Conservation (phyloP, 2,329 filamentous ascomycete genomes). For the Sporothrix euskadiensis region DNA sequence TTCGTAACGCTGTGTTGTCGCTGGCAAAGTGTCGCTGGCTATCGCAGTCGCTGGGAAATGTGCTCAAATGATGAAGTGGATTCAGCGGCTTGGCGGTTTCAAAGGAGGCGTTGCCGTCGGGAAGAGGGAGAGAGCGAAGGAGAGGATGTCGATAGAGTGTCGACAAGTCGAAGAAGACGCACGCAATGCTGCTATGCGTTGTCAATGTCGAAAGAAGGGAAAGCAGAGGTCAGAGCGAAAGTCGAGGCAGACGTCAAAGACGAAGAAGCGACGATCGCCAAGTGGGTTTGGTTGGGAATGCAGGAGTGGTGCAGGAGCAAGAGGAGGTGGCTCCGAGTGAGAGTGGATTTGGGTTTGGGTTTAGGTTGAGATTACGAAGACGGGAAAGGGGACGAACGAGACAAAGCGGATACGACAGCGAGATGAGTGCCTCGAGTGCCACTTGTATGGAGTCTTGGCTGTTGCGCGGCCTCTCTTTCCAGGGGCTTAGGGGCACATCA, state of each 20-base stretch:
- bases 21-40: background rate
- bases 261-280: slow-evolving; percentile 5
- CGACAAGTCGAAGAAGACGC: background rate
- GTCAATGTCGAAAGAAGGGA: background rate
- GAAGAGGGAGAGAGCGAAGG: too few species aligned
- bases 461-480: slow-evolving; percentile 2
- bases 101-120: background rate
- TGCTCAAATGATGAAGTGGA: background rate
- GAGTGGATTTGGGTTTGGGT: too few species aligned
- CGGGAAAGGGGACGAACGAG: background rate
- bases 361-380: slow-evolving; percentile 17
- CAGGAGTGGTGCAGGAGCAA: background rate
- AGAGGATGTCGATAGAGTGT: background rate
- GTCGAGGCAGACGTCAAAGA: background rate
- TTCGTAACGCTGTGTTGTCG: background rate
- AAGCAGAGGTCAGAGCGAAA: background rate
- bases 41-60: background rate
- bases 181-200: background rate
- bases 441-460: background rate
- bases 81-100: slow-evolving; percentile 9
- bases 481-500: background rate
- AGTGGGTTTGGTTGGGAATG: background rate
- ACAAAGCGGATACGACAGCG: background rate
- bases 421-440: too few species aligned
- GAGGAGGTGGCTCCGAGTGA: background rate